phyloP scores from a whole-genome alignment of 768 basidiomycete genomes.

The Galerina marginata region DNA sequence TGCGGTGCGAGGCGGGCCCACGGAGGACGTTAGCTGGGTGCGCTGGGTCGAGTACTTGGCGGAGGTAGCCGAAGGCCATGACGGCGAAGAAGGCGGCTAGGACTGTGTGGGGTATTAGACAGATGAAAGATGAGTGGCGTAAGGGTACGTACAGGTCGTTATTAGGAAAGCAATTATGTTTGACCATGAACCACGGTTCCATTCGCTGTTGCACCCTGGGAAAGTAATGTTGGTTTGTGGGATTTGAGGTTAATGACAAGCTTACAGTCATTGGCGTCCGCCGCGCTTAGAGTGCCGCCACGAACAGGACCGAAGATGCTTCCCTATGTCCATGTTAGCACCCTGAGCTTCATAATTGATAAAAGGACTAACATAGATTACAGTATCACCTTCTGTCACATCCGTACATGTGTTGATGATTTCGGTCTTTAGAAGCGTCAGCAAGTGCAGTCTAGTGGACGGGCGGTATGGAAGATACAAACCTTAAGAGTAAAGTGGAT shows the following conservation, averaged over 20 bases:
- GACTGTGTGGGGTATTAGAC: slow-evolving; percentile 40
- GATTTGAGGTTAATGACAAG: neutral
- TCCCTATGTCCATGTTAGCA: slow-evolving; percentile 37
- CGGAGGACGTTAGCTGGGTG: slow-evolving; percentile 57
- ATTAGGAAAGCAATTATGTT: slow-evolving; percentile 70
- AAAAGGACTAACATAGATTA: slow-evolving; percentile 41
- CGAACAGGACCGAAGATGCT: slow-evolving; percentile 60
- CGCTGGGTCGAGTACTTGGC: slow-evolving; percentile 74
- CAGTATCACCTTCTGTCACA: slow-evolving; percentile 37
- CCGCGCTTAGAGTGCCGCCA: slow-evolving; percentile 30
- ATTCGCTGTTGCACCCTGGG: slow-evolving; percentile 66
- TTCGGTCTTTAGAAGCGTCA: slow-evolving; percentile 45
- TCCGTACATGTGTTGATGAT: slow-evolving; percentile 61
- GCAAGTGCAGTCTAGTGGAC: neutral
- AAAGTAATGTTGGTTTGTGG: slow-evolving; percentile 12
- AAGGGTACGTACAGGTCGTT: slow-evolving; percentile 52
- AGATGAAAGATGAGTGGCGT: neutral
- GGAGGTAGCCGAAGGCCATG: slow-evolving; percentile 73
- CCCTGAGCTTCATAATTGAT: neutral
- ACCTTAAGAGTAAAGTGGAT: slow-evolving; percentile 77
- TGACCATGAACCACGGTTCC: slow-evolving; percentile 69
- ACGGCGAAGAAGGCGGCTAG: slow-evolving; percentile 65
- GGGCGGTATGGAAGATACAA: slow-evolving; percentile 6
- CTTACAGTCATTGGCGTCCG: slow-evolving; percentile 55
- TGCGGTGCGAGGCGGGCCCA: slow-evolving; percentile 46